Evolutionary conservation across 2,329 filamentous ascomycete species (phyloP), one percentile per base, ranked within the genome.

Genomic region (Lachnellula arida): DNA sequence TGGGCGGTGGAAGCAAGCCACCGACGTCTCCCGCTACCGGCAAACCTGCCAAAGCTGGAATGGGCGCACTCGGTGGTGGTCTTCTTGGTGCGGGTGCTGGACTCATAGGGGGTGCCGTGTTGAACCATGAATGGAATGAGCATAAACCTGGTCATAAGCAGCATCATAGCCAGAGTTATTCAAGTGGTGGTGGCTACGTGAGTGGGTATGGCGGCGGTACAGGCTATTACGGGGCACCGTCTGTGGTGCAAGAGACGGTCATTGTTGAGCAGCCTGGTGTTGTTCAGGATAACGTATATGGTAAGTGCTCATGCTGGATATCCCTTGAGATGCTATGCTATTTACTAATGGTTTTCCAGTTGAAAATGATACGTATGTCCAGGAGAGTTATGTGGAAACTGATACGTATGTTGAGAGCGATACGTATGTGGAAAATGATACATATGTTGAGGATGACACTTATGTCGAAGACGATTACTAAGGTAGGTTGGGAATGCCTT

Each of bases 91-190:
- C 49, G 25, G 49, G 49, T 9, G 49, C 35, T 8, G 49, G 49
- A 32, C 11, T 51, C 9, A n/a, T 51, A 15, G 49, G 35, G n/a
- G 49, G 49, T n/a, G 49, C 49, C 12, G 39, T 51, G 35, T 12
- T 51, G 11, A 51, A 51, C 5, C 49, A 51, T 25, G 37, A 51
- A 25, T 51, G 49, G 49, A 32, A 51, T 19, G 49, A 51, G 23
- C 49, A 51, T 39, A 39, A 51, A 22, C 35, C 22, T 2, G 32
- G 42, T 17, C 35, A 51, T 14, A 42, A 44, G 37, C 34, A n/a
- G 14, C 22, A 51, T 8, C 39, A 25, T 4, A 37, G 42, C 39
- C 35, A 43, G 11, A 37, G 32, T 32, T 39, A 39, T 7, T 14
- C 12, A 39, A 22, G 19, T 28, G 49, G 49, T 1, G 22, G 39